Percentiles rank a stretch among this genome's conserved stretches.
Evolutionary conservation across 164 flowering plant genomes (phyloP).

Genomic region (Tinospora cordifolia): DNA sequence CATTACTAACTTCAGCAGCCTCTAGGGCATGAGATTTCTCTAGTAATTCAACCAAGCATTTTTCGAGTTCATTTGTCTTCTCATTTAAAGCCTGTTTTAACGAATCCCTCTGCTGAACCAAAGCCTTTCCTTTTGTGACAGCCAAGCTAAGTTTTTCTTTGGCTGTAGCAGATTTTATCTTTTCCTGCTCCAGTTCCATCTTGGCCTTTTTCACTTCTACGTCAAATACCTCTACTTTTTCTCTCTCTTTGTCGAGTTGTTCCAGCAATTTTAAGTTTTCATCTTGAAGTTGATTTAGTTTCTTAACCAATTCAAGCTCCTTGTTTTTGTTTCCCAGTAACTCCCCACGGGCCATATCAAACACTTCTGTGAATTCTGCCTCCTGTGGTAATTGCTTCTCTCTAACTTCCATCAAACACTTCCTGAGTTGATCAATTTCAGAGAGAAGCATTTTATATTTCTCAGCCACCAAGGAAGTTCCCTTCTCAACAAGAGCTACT

Average conservation of each 20-base stretch:
- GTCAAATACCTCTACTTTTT: slow-evolving; percentile 26
- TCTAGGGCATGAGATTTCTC: slow-evolving; percentile 66
- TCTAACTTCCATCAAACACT: slow-evolving; percentile 32
- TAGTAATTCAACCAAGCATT: slow-evolving; percentile 46
- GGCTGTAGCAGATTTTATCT: slow-evolving; percentile 40
- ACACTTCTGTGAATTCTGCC: slow-evolving; percentile 31
- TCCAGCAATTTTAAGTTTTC: slow-evolving; percentile 46
- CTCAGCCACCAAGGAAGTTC: slow-evolving; percentile 32
- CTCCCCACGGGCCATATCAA: slow-evolving; percentile 34
- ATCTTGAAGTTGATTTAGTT: slow-evolving; percentile 38
- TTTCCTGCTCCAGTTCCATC: slow-evolving; percentile 77
- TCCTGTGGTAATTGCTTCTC: slow-evolving; percentile 26
- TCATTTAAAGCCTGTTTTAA: slow-evolving; percentile 64
- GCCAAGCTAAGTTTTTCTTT: slow-evolving; percentile 94
- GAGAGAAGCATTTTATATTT: slow-evolving; percentile 38
- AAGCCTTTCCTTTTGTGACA: slow-evolving; percentile 91
- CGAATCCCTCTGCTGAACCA: slow-evolving; percentile 86
- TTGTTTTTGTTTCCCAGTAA: slow-evolving; percentile 38
- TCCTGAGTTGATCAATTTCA: slow-evolving; percentile 41
- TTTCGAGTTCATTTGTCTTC: slow-evolving; percentile 68
- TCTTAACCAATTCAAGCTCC: slow-evolving; percentile 37
- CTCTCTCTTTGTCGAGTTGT: slow-evolving; percentile 39
- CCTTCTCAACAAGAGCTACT: slow-evolving; percentile 40
- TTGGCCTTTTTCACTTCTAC: slow-evolving; percentile 41
- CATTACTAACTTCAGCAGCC: slow-evolving; percentile 41